Percentiles rank a stretch among this genome's conserved stretches.
These are phyloP conservation scores for Zalaria obscura DNA, from an alignment of 2,329 filamentous ascomycete genomes.

Conservation along the genomic window DNA sequence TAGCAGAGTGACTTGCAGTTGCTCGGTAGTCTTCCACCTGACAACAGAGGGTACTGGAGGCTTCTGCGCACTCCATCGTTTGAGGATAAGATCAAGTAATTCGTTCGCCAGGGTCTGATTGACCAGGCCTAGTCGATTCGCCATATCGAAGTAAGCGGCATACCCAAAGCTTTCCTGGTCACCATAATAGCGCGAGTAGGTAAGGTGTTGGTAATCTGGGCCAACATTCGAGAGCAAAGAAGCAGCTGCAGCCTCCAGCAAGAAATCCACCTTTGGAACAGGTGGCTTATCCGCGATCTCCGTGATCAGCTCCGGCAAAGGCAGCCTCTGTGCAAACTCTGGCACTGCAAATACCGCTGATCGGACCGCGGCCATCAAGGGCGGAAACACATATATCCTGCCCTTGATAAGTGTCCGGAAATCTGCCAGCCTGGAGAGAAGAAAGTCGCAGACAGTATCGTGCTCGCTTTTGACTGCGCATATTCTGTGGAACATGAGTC, in stretches of 20 bases:
- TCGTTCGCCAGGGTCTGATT: conserved; percentile 12
- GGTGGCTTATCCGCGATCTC: conserved; percentile 26
- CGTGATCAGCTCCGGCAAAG: conserved; percentile 24
- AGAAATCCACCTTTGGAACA: conserved; percentile 26
- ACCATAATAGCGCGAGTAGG: conserved; percentile 30
- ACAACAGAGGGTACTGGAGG: conserved; percentile 27
- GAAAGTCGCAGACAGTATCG: conserved; percentile 1
- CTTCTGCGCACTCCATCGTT: conserved; percentile 30
- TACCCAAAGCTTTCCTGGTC: conserved; percentile 27
- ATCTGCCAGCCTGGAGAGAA: conserved; percentile 2
- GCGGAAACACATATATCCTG: conserved; percentile 16
- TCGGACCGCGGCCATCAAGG: conserved; percentile 13
- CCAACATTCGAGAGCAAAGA: conserved; percentile 15
- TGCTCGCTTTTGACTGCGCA: conserved; percentile 13
- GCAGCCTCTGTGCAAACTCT: conserved; percentile 16
- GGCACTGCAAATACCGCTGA: conserved; percentile 11
- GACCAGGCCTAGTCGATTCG: conserved; percentile 21
- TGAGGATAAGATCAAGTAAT: conserved; percentile 21
- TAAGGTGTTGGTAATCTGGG: conserved; percentile 13
- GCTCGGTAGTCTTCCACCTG: conserved; percentile 34
- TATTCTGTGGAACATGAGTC: conserved; percentile 21
- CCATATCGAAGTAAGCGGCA: conserved; percentile 30
- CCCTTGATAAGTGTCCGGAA: conserved; percentile 10
- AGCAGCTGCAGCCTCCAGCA: conserved; percentile 28
- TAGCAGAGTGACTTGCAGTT: conserved; percentile 31